phyloP scores from a whole-genome alignment of 805 yeast genomes.

The Grigorovia jiainica region DNA sequence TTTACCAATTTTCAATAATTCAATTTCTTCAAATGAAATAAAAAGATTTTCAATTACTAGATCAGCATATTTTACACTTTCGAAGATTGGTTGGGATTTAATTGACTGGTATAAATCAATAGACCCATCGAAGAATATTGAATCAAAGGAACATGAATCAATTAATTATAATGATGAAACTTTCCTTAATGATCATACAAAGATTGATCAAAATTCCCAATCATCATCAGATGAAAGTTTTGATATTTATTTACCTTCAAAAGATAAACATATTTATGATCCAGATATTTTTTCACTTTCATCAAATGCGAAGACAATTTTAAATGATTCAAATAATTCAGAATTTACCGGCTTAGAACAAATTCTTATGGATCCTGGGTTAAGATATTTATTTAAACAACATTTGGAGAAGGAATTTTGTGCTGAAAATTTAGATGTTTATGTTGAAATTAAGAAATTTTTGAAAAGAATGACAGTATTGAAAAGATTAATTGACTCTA shows the following conservation, averaged over 20 bases:
- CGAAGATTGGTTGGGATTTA: slow-evolving; percentile 34
- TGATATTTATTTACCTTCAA: neutral
- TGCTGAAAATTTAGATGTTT: slow-evolving; percentile 69
- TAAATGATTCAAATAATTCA: neutral
- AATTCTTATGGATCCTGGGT: slow-evolving; percentile 64
- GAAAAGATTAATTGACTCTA: slow-evolving; percentile 31
- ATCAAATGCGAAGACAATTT: neutral
- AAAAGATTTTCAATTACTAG: slow-evolving; percentile 27
- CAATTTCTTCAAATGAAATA: slow-evolving; percentile 28
- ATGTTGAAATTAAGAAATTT: slow-evolving; percentile 46
- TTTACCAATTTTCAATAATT: slow-evolving; percentile 32
- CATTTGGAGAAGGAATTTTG: slow-evolving; percentile 59
- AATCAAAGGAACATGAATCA: neutral
- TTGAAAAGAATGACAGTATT: slow-evolving; percentile 37
- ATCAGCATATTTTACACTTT: slow-evolving; percentile 36
- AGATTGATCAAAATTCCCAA: neutral
- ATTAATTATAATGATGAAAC: neutral
- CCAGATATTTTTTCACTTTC: neutral
- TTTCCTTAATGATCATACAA: neutral
- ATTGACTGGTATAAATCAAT: slow-evolving; percentile 21
- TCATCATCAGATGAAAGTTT: neutral
- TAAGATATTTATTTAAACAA: slow-evolving; percentile 54
- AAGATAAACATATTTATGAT: neutral
- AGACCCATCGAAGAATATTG: too few relatives aligned
- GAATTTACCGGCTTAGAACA: slow-evolving; percentile 22